These are phyloP conservation scores for Xylaria sp. DNA, from an alignment of 2,329 filamentous ascomycete genomes.

Conservation along the genomic window DNA sequence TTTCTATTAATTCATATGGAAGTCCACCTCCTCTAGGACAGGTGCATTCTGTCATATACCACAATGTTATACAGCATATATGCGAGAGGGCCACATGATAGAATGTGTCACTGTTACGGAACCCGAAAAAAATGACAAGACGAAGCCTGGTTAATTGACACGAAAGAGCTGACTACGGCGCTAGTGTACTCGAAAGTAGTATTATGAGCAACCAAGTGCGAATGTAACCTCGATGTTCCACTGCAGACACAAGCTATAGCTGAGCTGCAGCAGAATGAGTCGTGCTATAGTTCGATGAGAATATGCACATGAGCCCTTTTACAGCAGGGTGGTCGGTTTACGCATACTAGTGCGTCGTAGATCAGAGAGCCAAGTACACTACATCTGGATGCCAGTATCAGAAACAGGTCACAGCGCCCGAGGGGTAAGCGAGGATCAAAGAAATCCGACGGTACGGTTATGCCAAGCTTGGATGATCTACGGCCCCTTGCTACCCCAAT, in stretches of 20 bases:
- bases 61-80: constrained; percentile 25
- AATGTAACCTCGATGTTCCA: constrained; percentile 35
- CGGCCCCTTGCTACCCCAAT: constrained; percentile 25
- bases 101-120: constrained; percentile 31
- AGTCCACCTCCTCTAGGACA: constrained; percentile 15
- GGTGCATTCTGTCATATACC: constrained; percentile 28
- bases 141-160: constrained; percentile 12
- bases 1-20: constrained; percentile 18
- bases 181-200: constrained; percentile 5
- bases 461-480: constrained; percentile 35
- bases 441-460: constrained; percentile 36
- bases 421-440: constrained; percentile 11
- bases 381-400: constrained; percentile 8
- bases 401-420: constrained; percentile 12
- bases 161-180: constrained; percentile 21
- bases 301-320: constrained; percentile 20
- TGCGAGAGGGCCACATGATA: constrained; percentile 32
- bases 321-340: neutral
- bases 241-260: constrained; percentile 30
- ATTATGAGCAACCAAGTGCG: constrained; percentile 32
- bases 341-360: constrained; percentile 24
- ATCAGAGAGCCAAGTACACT: constrained; percentile 16
- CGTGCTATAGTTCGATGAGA: constrained; percentile 24
- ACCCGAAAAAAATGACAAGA: constrained; percentile 29
- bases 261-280: constrained; percentile 28